Percentiles rank a stretch among this genome's conserved stretches.
Evolutionary conservation across 106 monocot genomes (phyloP).

Genomic region (Allium cepa): DNA sequence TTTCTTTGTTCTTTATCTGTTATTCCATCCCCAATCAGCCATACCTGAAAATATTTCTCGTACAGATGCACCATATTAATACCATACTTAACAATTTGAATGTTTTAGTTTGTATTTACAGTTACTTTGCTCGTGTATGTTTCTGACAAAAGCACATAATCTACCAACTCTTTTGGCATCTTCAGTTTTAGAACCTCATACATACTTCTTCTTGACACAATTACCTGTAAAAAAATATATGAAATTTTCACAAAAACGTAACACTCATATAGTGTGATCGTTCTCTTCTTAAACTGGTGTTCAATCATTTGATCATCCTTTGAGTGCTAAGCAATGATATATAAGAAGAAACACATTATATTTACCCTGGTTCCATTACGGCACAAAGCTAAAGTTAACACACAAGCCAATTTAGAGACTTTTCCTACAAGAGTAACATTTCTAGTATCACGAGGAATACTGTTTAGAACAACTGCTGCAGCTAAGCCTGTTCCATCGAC

Average conservation of each 20-base stretch:
- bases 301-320: no score
- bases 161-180: conserved; percentile 19
- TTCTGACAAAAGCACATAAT: conserved; percentile 26
- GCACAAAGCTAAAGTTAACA: conserved; percentile 14
- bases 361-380: conserved; percentile 23
- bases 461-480: conserved; percentile 37
- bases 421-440: conserved; percentile 23
- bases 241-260: background rate
- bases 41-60: conserved; percentile 21
- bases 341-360: background rate
- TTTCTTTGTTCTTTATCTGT: conserved; percentile 31
- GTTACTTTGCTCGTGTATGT: conserved; percentile 30
- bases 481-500: conserved; percentile 50
- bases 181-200: conserved; percentile 35
- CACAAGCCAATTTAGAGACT: conserved; percentile 19
- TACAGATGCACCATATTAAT: background rate
- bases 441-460: conserved; percentile 15
- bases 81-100: no score
- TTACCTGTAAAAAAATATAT: conserved; percentile 19
- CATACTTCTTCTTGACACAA: conserved; percentile 15
- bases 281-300: no score
- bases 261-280: background rate
- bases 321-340: no score
- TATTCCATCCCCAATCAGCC: conserved; percentile 48
- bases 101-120: background rate